Conservation (phyloP, 73 alveolate species). For the Effrenium voratum region DNA sequence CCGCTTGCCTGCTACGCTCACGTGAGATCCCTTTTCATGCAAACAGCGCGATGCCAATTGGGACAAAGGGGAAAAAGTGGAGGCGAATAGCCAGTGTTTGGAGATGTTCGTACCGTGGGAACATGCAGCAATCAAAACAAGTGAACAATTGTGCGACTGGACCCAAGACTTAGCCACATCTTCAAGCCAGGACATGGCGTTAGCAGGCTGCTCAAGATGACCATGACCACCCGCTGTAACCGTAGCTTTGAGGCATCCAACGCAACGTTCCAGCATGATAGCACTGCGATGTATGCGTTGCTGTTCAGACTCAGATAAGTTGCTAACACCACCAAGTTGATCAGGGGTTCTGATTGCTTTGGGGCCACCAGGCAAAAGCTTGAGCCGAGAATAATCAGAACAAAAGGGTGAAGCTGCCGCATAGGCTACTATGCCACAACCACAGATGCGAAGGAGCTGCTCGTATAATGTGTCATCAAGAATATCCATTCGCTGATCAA, state of each 20-base stretch:
- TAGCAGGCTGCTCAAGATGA: too few relatives aligned
- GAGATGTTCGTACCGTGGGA: neutral
- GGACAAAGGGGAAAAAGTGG: neutral
- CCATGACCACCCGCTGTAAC: neutral
- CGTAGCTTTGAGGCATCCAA: neutral
- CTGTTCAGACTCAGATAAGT: neutral
- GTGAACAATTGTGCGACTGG: too few relatives aligned
- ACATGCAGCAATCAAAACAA: too few relatives aligned
- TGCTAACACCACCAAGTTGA: neutral
- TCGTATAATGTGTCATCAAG: neutral
- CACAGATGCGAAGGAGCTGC: neutral
- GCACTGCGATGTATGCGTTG: neutral
- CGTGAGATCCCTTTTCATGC: too few relatives aligned
- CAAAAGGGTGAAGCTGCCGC: neutral
- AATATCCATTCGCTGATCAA: neutral
- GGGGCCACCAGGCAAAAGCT: neutral
- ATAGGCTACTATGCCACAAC: neutral
- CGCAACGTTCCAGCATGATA: neutral
- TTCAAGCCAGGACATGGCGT: too few relatives aligned
- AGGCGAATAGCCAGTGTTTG: neutral
- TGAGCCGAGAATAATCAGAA: neutral
- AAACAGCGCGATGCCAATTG: neutral
- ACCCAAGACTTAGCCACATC: too few relatives aligned
- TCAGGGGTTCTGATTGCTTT: neutral
- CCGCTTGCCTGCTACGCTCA: too few relatives aligned